Conservation (phyloP, 495 filamentous ascomycete species). For the Trichoderma reesei region DNA sequence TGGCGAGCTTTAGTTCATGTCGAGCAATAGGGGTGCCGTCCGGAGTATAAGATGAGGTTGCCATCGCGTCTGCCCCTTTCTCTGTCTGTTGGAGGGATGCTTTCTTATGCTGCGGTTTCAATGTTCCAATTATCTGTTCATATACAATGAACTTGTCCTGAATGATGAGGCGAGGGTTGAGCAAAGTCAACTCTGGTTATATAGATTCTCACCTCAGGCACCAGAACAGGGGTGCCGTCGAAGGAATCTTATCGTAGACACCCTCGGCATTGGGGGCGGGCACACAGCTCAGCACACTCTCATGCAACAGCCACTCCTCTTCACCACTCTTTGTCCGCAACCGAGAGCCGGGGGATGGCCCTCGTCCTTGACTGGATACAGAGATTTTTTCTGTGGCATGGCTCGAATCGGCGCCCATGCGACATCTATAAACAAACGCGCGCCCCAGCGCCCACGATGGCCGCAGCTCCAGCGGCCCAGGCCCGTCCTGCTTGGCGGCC, state of each 20-base stretch:
- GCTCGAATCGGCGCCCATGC: not conserved
- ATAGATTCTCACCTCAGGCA: not conserved
- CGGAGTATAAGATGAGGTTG: not conserved
- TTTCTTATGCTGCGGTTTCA: no score
- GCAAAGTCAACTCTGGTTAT: no score
- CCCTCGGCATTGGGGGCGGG: conserved; percentile 4
- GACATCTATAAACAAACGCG: not conserved
- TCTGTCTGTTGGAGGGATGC: no score
- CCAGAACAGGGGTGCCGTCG: not conserved
- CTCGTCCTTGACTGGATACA: not conserved
- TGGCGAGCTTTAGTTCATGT: not conserved
- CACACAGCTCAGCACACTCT: not conserved
- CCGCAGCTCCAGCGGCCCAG: not conserved
- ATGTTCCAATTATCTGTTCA: no score
- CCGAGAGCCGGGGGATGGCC: not conserved
- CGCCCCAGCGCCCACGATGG: not conserved
- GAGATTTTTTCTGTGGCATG: not conserved
- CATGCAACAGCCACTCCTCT: not conserved
- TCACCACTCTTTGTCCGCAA: not conserved
- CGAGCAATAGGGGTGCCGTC: not conserved
- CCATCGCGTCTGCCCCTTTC: not conserved
- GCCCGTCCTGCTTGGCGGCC: not conserved
- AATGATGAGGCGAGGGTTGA: no score
- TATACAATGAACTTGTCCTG: no score
- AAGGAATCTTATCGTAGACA: conserved; percentile 1